phyloP scores from a whole-genome alignment of 148 eudicot species.

The Chenopodium album region DNA sequence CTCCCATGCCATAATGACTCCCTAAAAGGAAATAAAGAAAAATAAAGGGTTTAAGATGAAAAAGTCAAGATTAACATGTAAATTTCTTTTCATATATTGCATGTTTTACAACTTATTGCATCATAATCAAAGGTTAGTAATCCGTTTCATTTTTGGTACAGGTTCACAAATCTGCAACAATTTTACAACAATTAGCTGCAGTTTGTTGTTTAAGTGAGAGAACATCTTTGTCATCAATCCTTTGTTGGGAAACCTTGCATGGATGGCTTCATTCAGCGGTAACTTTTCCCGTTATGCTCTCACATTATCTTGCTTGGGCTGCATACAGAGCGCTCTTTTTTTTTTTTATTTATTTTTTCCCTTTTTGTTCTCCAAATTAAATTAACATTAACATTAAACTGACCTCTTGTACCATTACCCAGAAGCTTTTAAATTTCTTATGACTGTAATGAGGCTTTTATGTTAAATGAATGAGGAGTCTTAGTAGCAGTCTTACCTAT shows the following conservation, averaged over 20 bases:
- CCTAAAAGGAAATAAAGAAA: not conserved
- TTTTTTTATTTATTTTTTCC: too few relatives aligned
- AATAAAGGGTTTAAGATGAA: not conserved
- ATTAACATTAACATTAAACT: not conserved
- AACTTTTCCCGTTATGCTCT: slow-evolving; percentile 33
- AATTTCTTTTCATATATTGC: not conserved
- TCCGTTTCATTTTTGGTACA: slow-evolving; percentile 24
- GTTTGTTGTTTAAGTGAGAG: slow-evolving; percentile 84
- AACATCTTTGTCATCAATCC: slow-evolving; percentile 64
- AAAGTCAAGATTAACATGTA: not conserved
- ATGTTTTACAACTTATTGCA: not conserved
- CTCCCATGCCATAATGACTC: not conserved
- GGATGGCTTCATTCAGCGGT: slow-evolving; percentile 89
- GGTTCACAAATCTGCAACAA: slow-evolving; percentile 92
- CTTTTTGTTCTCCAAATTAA: not conserved
- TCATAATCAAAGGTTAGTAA: not conserved
- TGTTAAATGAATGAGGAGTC: not conserved
- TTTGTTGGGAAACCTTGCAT: slow-evolving; percentile 83
- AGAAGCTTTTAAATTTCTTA: not conserved
- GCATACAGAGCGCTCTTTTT: not conserved
- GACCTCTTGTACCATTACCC: not conserved
- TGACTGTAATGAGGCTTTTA: not conserved
- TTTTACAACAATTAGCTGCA: slow-evolving; percentile 87
- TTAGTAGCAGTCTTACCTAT: too few relatives aligned
- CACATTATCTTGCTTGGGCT: not conserved